phyloP scores from a whole-genome alignment of 331 rosid species.

The Rhamnella rubrinervis region DNA sequence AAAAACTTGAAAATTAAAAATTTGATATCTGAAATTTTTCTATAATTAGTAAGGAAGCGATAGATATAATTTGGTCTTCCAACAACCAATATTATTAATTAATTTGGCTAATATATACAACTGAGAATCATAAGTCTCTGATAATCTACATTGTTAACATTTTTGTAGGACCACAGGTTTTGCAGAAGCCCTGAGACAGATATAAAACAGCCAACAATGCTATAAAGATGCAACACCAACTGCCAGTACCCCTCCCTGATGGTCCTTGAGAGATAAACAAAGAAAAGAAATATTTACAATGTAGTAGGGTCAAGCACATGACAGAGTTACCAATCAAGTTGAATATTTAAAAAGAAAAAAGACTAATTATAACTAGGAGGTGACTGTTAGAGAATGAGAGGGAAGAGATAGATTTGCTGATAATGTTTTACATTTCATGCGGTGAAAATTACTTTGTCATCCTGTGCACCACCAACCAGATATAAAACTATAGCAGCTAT shows the following conservation, averaged over 20 bases:
- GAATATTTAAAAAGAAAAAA: background rate
- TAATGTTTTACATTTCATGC: too few species aligned
- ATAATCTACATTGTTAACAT: background rate
- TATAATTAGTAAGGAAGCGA: too few species aligned
- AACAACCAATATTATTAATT: too few species aligned
- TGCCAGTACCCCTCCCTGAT: constrained; percentile 32
- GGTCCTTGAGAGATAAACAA: constrained; percentile 60
- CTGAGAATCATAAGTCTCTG: too few species aligned
- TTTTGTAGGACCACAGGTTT: constrained; percentile 60
- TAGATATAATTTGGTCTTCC: too few species aligned
- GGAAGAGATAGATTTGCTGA: constrained; percentile 12
- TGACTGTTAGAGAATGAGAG: constrained; percentile 16
- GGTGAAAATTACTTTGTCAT: too few species aligned
- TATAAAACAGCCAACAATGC: constrained; percentile 75
- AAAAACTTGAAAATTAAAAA: too few species aligned
- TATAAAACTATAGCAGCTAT: too few species aligned
- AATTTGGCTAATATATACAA: too few species aligned
- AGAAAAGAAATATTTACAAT: constrained; percentile 16
- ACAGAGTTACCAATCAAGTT: constrained; percentile 20
- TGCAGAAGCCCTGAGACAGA: constrained; percentile 57
- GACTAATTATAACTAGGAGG: constrained; percentile 3
- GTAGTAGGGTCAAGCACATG: constrained; percentile 15
- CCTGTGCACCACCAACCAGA: too few species aligned
- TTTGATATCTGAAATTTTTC: too few species aligned
- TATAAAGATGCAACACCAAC: constrained; percentile 82